Evolutionary conservation across 2,329 filamentous ascomycete species (phyloP), one percentile per base, ranked within the genome.

Genomic region (Metarhizium album): DNA sequence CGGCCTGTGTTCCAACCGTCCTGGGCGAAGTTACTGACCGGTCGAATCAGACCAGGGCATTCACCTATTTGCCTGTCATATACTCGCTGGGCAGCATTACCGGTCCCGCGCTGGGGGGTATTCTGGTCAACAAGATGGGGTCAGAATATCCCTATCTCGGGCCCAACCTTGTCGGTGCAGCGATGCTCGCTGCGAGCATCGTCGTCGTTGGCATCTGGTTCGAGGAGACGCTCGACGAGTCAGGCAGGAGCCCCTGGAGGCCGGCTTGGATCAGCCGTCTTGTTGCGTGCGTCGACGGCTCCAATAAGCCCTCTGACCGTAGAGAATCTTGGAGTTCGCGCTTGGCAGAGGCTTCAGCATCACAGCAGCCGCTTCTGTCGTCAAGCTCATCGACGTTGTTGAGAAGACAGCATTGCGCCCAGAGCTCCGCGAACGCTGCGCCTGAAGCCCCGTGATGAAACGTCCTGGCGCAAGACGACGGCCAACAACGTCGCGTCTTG

Each of bases 61-160:
- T 98, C 61, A 93, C 87, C 2, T 98, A 95, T 71, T 73, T 98
- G 42, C 93, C 93, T 0, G 86, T 97, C 38, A 84, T 97, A n/a
- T 98, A 98, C 67, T 91, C 91, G 3, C 74, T 98, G 33, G 93
- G 93, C 18, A 88, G 87, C 42, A 95, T 98, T 54, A 93, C 90
- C 0, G 93, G 93, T 0, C 93, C 93, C 0, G 82, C 94, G 1
- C 70, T 97, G n/a, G 93, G 93, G 14, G 93, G 93, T 0, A 65
- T 96, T 40, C 69, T 97, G 50, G 86, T 95, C 0, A 79, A 83
- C 43, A 75, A 74, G 45, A 63, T 80, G 27, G 64, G 67, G 2
- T 78, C 79, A 46, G 73, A 74, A 1, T 91, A 88, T 64, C 93
- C 93, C 0, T 98, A 94, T 60, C 73, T 96, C 3, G 76, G 80